Evolutionary conservation across 306 rosid species (phyloP).

Genomic region (Casuarina equisetifolia): DNA sequence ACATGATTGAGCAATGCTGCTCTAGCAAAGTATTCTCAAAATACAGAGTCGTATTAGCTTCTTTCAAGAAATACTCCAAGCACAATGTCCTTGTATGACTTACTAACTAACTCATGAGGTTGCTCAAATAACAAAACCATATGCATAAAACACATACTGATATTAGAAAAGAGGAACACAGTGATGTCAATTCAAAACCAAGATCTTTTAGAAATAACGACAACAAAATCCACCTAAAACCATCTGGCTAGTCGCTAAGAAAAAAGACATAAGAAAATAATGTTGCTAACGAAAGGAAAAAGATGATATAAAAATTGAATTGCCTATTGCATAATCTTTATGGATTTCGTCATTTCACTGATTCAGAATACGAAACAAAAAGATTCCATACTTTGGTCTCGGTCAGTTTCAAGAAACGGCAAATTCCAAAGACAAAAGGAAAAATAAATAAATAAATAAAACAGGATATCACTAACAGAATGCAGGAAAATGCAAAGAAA

Average conservation of each 20-base stretch:
- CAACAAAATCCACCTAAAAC: neutral
- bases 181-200: neutral
- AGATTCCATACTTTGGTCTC: neutral
- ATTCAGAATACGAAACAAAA: neutral
- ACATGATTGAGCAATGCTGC: neutral
- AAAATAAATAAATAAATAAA: neutral
- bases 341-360: no score
- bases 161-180: neutral
- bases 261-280: no score
- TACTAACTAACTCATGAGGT: neutral
- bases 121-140: neutral
- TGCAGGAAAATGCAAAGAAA: neutral
- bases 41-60: neutral
- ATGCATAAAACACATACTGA: neutral
- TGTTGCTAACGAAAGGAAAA: no score
- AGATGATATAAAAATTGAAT: no score
- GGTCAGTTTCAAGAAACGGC: neutral
- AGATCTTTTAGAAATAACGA: neutral
- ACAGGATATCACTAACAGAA: neutral
- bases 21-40: neutral
- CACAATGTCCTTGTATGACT: neutral
- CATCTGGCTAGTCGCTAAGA: no score
- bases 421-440: neutral
- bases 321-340: no score
- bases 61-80: neutral